These are phyloP conservation scores for Pistacia vera DNA, from an alignment of 345 rosid species.

Conservation along the genomic window DNA sequence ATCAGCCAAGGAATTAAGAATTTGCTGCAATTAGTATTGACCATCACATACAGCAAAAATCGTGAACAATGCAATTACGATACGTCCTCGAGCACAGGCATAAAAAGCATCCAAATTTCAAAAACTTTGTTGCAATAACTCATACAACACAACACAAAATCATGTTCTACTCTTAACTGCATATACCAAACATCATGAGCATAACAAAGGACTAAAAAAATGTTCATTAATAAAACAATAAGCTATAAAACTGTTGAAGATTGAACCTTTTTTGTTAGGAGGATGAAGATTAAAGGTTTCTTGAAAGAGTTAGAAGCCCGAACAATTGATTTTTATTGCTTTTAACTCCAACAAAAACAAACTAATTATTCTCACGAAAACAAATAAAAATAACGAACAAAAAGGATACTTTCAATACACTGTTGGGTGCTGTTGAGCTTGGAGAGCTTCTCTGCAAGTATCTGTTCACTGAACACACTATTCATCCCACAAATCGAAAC, in stretches of 20 bases:
- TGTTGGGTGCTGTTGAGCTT: slow-evolving; percentile 98
- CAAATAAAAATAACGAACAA: not conserved
- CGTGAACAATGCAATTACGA: not conserved
- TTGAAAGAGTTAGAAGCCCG: too few species aligned
- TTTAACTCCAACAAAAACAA: too few species aligned
- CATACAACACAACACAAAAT: not conserved
- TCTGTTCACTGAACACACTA: slow-evolving; percentile 90
- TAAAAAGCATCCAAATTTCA: not conserved
- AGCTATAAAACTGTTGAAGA: not conserved
- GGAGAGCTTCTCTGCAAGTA: slow-evolving; percentile 93
- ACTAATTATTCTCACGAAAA: not conserved
- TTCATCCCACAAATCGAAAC: slow-evolving; percentile 59
- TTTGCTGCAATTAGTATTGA: not conserved
- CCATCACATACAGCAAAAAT: not conserved
- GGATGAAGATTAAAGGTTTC: too few species aligned
- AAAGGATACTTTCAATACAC: slow-evolving; percentile 93
- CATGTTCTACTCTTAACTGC: not conserved
- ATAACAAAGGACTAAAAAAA: not conserved
- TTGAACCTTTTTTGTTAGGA: too few species aligned
- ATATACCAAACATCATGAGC: not conserved
- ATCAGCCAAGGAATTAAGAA: not conserved
- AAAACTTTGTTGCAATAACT: not conserved
- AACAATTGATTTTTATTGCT: too few species aligned
- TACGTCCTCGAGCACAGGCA: not conserved
- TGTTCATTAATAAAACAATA: not conserved